Base-by-base conservation (phyloP, 2,329 filamentous ascomycete genomes). In the Ceratocystis huliohia region DNA sequence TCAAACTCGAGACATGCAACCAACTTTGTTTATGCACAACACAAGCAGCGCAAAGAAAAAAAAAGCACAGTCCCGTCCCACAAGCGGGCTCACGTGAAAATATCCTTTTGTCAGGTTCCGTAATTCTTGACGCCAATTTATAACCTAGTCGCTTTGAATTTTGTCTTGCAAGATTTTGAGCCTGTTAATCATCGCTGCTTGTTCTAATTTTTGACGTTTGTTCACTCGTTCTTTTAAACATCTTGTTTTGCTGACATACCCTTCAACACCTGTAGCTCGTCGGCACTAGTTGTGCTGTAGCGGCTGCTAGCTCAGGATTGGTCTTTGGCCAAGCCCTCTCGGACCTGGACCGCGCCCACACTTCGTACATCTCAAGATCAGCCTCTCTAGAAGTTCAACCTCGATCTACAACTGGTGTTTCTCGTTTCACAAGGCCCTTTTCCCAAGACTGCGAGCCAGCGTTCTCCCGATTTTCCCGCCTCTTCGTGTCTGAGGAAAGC, bases 201-300 rank as follows among this genome's bases (percentile, higher is more conserved):
- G n/a, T 15, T 20, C 2, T 33, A 41, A 25, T 15, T 44, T 20
- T 41, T n/a, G 15, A 20, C 15, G 7, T n/a, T 13, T 13, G 22
- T 17, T 25, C 8, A 25, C 30, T 28, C 5, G n/a, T 6, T 53
- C 20, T 17, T 64, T 30, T 15, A 44, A 37, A 30, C n/a, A 20
- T 56, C 17, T 53, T 2, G 20, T 13, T 63, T 50, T 20, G 15
- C 44, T 22, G 44, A 63, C 63, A 6, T 22, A 20, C n/a, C 28
- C 17, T 33, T 22, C 59, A 41, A 46, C 57, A 69, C 66, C 69
- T 65, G 62, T 72, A 85, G 83, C 82, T 85, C 71, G 80, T 84
- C 75, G 83, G 82, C 74, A 81, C 82, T 71, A 81, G 83, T 74
- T 82, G 82, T 75, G 82, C 81, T 70, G 80, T 84, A 73, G 83